Evolutionary conservation across 2,329 filamentous ascomycete species (phyloP).

Genomic region (Colletotrichum incanum): DNA sequence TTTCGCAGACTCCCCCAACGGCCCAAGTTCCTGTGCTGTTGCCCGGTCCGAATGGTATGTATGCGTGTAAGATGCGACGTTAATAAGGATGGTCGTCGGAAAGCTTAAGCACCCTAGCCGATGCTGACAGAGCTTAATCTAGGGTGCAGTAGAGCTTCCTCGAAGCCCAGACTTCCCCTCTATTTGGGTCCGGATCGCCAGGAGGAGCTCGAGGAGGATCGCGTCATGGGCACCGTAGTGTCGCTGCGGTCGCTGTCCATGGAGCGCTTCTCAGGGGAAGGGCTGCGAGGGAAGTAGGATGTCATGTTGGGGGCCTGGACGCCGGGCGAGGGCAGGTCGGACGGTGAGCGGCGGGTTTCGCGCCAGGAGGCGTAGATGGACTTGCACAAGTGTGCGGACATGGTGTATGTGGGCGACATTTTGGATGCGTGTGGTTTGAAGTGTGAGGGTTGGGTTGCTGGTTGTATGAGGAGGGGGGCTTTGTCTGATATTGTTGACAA

Average conservation of each 20-base stretch:
- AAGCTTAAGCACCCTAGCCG: not conserved
- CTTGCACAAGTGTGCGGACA: conserved; percentile 74
- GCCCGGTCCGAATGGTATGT: not conserved
- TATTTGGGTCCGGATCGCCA: conserved; percentile 39
- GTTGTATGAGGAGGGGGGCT: not conserved
- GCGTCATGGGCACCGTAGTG: conserved; percentile 48
- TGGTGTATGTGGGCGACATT: conserved; percentile 74
- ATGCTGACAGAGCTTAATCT: not conserved
- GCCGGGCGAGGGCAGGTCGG: conserved; percentile 50
- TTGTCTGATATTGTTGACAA: not conserved
- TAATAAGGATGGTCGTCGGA: not conserved
- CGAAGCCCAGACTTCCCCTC: not conserved
- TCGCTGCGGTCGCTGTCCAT: conserved; percentile 64
- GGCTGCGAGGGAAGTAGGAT: conserved; percentile 48
- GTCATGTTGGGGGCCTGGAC: conserved; percentile 49
- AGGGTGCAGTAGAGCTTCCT: not conserved
- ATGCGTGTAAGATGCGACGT: not conserved
- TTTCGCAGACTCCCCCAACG: not conserved
- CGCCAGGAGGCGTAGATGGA: conserved; percentile 73
- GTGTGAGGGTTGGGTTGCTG: conserved; percentile 4
- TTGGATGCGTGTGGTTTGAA: conserved; percentile 43
- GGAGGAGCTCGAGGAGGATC: conserved; percentile 49
- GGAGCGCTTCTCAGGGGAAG: conserved; percentile 59
- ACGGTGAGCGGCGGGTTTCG: conserved; percentile 61
- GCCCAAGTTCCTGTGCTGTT: not conserved